Conservation (phyloP, 495 filamentous ascomycete species). For the Talaromyces borbonicus region DNA sequence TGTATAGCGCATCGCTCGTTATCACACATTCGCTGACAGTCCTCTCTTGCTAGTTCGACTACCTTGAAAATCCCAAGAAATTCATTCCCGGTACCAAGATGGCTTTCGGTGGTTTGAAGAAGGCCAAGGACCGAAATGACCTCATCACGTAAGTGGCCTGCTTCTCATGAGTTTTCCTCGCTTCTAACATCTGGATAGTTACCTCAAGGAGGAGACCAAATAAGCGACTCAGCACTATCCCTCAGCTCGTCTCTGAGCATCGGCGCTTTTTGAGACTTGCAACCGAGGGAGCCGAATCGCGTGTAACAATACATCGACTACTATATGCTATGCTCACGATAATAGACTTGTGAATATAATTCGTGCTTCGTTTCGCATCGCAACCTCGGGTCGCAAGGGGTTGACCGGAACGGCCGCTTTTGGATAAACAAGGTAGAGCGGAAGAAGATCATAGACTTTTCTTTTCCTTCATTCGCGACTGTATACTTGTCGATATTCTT, state of each 20-base stretch:
- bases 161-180: background rate
- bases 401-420: background rate
- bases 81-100: conserved; percentile 99
- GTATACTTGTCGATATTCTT: background rate
- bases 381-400: background rate
- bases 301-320: conserved; percentile 8
- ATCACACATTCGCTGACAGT: background rate
- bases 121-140: conserved; percentile 98
- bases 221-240: conserved; percentile 30
- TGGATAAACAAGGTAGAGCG: conserved; percentile 3
- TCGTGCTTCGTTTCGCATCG: background rate
- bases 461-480: background rate
- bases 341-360: conserved; percentile 3
- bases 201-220: conserved; percentile 53
- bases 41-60: conserved; percentile 57
- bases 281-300: background rate
- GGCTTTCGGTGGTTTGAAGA: conserved; percentile 99
- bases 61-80: conserved; percentile 91
- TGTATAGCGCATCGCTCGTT: conserved; percentile 15
- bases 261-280: background rate
- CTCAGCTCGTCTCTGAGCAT: conserved; percentile 2
- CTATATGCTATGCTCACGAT: conserved; percentile 1
- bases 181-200: conserved; percentile 28
- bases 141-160: conserved; percentile 73
- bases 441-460: conserved; percentile 6